phyloP scores from a whole-genome alignment of 179 eudicot genomes.

The Actinidia chinensis region DNA sequence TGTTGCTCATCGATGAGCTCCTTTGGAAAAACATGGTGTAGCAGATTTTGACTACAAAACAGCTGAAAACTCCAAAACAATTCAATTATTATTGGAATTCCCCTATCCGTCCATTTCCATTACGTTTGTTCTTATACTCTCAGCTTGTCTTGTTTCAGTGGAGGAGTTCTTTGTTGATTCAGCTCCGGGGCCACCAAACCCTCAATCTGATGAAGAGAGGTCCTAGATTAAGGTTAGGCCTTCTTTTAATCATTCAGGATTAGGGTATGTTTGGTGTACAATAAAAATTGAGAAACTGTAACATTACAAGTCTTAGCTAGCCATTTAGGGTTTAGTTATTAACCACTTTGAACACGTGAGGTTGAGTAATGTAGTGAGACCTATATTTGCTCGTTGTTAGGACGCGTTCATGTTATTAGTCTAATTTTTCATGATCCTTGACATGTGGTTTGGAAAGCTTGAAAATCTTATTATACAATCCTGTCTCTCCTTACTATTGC shows the following conservation, averaged over 20 bases:
- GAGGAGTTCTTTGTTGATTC: constrained; percentile 96
- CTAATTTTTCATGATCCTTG: background rate
- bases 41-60: background rate
- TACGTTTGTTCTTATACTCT: background rate
- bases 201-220: constrained; percentile 81
- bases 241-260: constrained; percentile 14
- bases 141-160: constrained; percentile 43
- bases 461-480: background rate
- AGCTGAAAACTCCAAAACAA: background rate
- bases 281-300: constrained; percentile 8
- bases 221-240: constrained; percentile 36
- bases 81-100: background rate
- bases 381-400: constrained; percentile 8
- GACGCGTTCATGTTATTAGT: background rate
- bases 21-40: too few relatives aligned
- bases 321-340: constrained; percentile 1
- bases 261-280: constrained; percentile 17
- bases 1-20: too few relatives aligned
- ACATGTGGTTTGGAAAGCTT: background rate
- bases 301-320: background rate
- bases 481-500: background rate
- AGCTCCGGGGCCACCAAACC: constrained; percentile 59
- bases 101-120: background rate
- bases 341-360: background rate
- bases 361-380: constrained; percentile 6